Conservation (phyloP, 1,139 yeast genomes). For the Debaryomyces psychrophilus region DNA sequence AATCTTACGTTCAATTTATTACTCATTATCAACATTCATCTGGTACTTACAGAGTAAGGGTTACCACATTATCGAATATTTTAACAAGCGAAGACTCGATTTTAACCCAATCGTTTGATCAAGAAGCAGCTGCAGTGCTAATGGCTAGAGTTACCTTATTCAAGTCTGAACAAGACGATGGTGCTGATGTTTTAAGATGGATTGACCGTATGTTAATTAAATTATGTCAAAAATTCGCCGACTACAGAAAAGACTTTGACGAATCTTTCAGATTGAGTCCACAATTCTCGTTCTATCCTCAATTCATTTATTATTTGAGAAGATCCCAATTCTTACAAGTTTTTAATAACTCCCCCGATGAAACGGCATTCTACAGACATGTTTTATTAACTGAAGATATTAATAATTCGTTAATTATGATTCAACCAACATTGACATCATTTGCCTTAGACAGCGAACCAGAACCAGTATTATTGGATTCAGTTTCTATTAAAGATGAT, state of each 20-base stretch:
- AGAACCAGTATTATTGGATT: conserved; percentile 69
- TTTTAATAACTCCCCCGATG: conserved; percentile 97
- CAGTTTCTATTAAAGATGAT: conserved; percentile 81
- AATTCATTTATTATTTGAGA: conserved; percentile 92
- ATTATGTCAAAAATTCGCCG: conserved; percentile 55
- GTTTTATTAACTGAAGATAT: conserved; percentile 86
- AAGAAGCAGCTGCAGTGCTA: conserved; percentile 96
- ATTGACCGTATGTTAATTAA: conserved; percentile 54
- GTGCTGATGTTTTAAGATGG: conserved; percentile 57
- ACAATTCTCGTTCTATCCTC: conserved; percentile 70
- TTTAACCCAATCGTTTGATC: conserved; percentile 81
- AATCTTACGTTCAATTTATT: conserved; percentile 66
- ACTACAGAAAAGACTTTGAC: conserved; percentile 51
- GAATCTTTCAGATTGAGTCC: conserved; percentile 52
- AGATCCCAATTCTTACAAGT: conserved; percentile 96
- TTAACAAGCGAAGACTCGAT: conserved; percentile 53
- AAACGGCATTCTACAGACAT: conserved; percentile 96
- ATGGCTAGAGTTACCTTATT: conserved; percentile 93
- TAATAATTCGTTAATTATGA: conserved; percentile 67
- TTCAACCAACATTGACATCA: conserved; percentile 79
- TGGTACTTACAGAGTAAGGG: conserved; percentile 84
- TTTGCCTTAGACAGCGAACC: conserved; percentile 70
- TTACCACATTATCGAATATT: conserved; percentile 80
- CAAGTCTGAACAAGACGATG: conserved; percentile 75
- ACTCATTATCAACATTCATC: conserved; percentile 81